Evolutionary conservation across 2,329 filamentous ascomycete species (phyloP).

Genomic region (Chrysoporthe puriensis): DNA sequence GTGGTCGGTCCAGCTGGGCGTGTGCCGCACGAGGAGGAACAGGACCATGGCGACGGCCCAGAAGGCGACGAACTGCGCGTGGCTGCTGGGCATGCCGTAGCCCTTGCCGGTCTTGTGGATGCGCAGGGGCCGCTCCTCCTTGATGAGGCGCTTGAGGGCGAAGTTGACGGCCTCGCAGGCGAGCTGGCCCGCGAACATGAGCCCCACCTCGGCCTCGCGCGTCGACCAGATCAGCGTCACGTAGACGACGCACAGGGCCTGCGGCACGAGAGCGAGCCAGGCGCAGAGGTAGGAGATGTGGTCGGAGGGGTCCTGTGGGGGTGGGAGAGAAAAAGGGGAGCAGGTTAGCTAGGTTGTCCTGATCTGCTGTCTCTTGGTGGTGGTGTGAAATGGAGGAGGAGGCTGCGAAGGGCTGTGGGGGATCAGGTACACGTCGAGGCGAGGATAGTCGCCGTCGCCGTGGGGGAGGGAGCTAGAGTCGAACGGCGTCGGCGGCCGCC

Average conservation of each 20-base stretch:
- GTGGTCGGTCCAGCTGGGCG: slow-evolving; percentile 49
- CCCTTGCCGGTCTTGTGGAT: slow-evolving; percentile 81
- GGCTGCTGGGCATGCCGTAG: slow-evolving; percentile 95
- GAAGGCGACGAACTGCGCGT: slow-evolving; percentile 92
- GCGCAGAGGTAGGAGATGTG: slow-evolving; percentile 84
- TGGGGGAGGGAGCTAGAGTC: too few relatives aligned
- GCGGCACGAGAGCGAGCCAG: slow-evolving; percentile 91
- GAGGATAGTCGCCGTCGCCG: too few relatives aligned
- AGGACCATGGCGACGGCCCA: slow-evolving; percentile 84
- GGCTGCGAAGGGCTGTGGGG: too few relatives aligned
- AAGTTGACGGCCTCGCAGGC: slow-evolving; percentile 92
- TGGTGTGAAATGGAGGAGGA: slow-evolving; percentile 2
- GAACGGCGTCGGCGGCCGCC: too few relatives aligned
- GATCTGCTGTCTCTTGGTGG: neutral
- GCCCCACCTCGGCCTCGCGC: slow-evolving; percentile 83
- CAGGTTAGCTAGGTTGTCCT: slow-evolving; percentile 13
- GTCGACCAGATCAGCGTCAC: slow-evolving; percentile 88
- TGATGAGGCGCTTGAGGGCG: slow-evolving; percentile 83
- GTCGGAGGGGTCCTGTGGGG: slow-evolving; percentile 77
- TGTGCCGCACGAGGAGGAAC: slow-evolving; percentile 83
- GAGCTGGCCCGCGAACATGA: slow-evolving; percentile 92
- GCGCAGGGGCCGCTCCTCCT: slow-evolving; percentile 84
- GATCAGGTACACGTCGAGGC: too few relatives aligned
- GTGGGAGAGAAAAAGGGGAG: slow-evolving; percentile 6
- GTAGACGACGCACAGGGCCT: slow-evolving; percentile 89